Evolutionary conservation across 1,284 basidiomycete genomes (phyloP).

Genomic region (Athelia sp.): DNA sequence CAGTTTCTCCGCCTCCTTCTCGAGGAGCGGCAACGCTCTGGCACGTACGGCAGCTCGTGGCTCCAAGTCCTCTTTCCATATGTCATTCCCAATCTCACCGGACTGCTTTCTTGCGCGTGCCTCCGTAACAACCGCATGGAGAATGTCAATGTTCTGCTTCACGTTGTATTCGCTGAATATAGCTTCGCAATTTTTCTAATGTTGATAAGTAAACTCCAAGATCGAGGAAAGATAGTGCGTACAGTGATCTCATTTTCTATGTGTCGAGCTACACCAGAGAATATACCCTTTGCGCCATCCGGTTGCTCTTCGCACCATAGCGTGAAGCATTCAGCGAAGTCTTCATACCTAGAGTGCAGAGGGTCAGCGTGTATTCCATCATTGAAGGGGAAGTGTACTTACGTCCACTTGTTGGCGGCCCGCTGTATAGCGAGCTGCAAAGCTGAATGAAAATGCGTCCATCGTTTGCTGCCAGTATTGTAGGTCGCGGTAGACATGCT

Average conservation of each 20-base stretch:
- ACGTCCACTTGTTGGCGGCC: conserved; percentile 80
- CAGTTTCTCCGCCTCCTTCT: conserved; percentile 47
- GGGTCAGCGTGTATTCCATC: conserved; percentile 1
- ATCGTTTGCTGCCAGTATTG: conserved; percentile 57
- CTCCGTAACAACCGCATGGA: conserved; percentile 64
- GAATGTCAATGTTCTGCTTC: conserved; percentile 59
- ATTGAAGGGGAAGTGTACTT: too few relatives aligned
- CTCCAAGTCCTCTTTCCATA: conserved; percentile 57
- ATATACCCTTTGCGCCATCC: conserved; percentile 60
- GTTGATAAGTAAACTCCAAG: not conserved
- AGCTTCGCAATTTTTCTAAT: conserved; percentile 39
- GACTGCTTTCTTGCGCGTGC: conserved; percentile 56
- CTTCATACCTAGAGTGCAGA: conserved; percentile 51
- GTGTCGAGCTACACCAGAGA: conserved; percentile 61
- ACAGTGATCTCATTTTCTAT: conserved; percentile 65
- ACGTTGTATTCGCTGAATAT: conserved; percentile 61
- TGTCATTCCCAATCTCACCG: conserved; percentile 44
- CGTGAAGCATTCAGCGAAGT: conserved; percentile 74
- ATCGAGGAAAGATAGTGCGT: conserved; percentile 12
- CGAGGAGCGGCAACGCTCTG: conserved; percentile 53
- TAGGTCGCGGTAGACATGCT: conserved; percentile 31
- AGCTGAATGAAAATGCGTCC: conserved; percentile 71
- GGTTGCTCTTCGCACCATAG: conserved; percentile 70
- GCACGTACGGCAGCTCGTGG: conserved; percentile 58
- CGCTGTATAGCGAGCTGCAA: conserved; percentile 70